phyloP scores from a whole-genome alignment of 1,139 yeast genomes.

The Taphrina sp. region DNA sequence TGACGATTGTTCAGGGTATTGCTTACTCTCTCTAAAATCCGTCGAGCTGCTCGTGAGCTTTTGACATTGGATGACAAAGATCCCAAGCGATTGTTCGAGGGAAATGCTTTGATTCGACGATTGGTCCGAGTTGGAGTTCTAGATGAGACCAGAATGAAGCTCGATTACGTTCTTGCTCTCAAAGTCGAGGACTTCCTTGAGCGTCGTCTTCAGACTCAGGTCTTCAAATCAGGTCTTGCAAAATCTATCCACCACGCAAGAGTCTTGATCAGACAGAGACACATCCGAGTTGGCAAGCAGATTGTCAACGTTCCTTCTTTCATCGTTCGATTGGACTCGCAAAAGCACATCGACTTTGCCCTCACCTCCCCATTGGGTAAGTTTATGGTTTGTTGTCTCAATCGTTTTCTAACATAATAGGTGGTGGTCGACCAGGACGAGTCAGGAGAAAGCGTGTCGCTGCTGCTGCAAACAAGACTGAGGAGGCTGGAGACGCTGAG shows the following conservation, averaged over 20 bases:
- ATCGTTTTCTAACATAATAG: conserved; percentile 7
- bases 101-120: conserved; percentile 98
- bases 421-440: conserved; percentile 99
- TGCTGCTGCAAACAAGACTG: conserved; percentile 47
- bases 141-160: conserved; percentile 99
- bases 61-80: conserved; percentile 99
- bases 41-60: conserved; percentile 99
- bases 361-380: conserved; percentile 91
- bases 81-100: conserved; percentile 99
- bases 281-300: conserved; percentile 99
- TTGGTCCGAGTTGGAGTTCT: conserved; percentile 98
- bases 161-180: conserved; percentile 99
- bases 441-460: conserved; percentile 93
- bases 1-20: conserved; percentile 54
- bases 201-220: conserved; percentile 99
- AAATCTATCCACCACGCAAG: conserved; percentile 99
- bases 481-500: conserved; percentile 63
- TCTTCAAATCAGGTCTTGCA: conserved; percentile 99
- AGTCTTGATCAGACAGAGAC: conserved; percentile 97
- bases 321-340: conserved; percentile 99
- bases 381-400: not conserved
- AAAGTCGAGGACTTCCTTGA: conserved; percentile 99
- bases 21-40: conserved; percentile 97
- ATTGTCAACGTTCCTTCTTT: conserved; percentile 97
- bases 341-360: conserved; percentile 99